Base-by-base conservation (phyloP, 2,329 filamentous ascomycete genomes). In the Penicillium sclerotigenum region DNA sequence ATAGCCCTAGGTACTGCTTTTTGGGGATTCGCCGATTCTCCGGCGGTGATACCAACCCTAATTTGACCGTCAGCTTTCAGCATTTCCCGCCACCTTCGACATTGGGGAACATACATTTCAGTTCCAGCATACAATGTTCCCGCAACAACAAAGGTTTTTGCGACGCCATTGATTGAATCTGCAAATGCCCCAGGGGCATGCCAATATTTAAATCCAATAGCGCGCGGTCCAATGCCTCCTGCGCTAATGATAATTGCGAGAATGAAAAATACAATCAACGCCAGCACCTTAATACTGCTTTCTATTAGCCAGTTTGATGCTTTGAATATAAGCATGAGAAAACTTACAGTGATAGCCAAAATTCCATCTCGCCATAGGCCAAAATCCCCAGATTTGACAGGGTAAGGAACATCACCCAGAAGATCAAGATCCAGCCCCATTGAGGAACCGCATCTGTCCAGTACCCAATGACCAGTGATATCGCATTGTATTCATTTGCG, bases 361-460 rank as follows among this genome's bases (percentile, higher is more conserved):
- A 78, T 60, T 84, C 81, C 47, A 80, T 75, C 59, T 83, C 81
- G n/a, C 81, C 81, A 59, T 81, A 83, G 20, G 79, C 72, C 28
- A 77, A 45, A n/a, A 77, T 70, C 0, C 74, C 74, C 5, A 76
- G 62, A 52, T 78, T 70, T 0, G 73, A 76, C 7, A 79, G 63
- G 4, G 59, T 64, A 50, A 77, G 71, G 53, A 78, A 80, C 9
- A 78, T 62, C 4, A 71, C 70, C 75, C 75, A 80, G 60, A 75
- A 79, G 7, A 80, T 73, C 7, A 80, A 57, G 20, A 79, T 76
- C 77, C 77, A 80, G 3, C 67, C 77, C 63, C 75, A 80, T 45
- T 72, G 68, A 1, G 78, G 78, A 1, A 79, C 70, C 1, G 68
- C 68, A 28, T 77, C 71, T 0, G 74, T 75, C 76, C 78, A 80